Evolutionary conservation across 2,329 filamentous ascomycete genomes (phyloP).

Genomic region (Didymella pinodella): DNA sequence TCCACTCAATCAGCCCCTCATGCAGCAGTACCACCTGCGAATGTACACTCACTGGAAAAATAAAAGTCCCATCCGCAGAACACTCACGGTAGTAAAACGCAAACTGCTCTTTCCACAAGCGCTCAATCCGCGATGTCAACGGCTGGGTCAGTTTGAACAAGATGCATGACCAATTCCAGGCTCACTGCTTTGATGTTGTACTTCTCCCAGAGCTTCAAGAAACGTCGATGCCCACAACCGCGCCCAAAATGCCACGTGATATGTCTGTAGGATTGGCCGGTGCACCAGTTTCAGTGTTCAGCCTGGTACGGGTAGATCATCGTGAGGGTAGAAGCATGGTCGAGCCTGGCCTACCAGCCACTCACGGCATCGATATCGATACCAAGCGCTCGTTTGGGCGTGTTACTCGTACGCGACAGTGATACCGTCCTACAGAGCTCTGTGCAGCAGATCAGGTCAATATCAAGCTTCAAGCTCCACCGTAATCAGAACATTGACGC

Average conservation of each 20-base stretch:
- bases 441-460: background rate
- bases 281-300: slow-evolving; percentile 53
- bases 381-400: background rate
- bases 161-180: background rate
- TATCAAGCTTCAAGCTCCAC: background rate
- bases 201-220: slow-evolving; percentile 28
- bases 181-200: background rate
- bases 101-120: background rate
- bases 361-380: background rate
- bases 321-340: background rate
- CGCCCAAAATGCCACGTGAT: slow-evolving; percentile 53
- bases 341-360: background rate
- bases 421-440: background rate
- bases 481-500: background rate
- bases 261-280: slow-evolving; percentile 52
- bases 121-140: background rate
- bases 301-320: slow-evolving; percentile 29
- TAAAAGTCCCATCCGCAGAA: background rate
- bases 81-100: background rate
- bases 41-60: background rate
- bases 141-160: background rate
- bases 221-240: slow-evolving; percentile 52
- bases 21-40: background rate
- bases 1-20: background rate
- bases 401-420: background rate